Conservation (phyloP, 208 protist species). For the Acanthamoeba triangularis region DNA sequence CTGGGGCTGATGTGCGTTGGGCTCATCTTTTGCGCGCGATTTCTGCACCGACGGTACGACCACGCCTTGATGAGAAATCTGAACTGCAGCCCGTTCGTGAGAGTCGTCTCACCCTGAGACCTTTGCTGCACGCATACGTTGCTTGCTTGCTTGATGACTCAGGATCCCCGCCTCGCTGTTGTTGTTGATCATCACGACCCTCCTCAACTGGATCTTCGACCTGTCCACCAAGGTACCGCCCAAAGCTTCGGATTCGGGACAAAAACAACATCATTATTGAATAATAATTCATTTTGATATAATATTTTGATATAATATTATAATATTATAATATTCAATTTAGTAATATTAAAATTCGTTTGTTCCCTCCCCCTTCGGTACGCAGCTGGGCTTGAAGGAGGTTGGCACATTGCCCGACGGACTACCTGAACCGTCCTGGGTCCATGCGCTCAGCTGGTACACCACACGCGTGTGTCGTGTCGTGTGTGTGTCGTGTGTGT, state of each 20-base stretch:
- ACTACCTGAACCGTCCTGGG: background rate
- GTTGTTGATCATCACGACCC: background rate
- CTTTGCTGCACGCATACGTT: no score
- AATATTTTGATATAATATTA: background rate
- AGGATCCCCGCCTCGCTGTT: slow-evolving; percentile 12
- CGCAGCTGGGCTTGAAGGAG: slow-evolving; percentile 39
- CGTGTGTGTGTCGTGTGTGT: background rate
- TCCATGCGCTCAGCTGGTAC: background rate
- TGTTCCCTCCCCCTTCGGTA: no score
- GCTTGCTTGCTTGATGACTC: background rate
- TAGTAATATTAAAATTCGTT: background rate
- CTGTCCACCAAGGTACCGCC: background rate
- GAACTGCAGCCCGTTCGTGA: background rate
- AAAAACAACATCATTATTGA: no score
- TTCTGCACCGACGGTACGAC: background rate
- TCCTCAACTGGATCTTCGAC: slow-evolving; percentile 28
- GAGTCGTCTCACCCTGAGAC: background rate
- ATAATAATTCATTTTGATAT: background rate
- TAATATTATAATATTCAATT: background rate
- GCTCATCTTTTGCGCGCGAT: background rate
- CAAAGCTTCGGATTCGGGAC: no score
- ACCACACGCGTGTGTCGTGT: no score
- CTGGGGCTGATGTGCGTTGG: background rate
- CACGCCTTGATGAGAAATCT: background rate
- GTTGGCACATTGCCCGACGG: background rate